These are phyloP conservation scores for Zoysia matrella DNA, from an alignment of 202 grass and related monocot species.

Conservation along the genomic window DNA sequence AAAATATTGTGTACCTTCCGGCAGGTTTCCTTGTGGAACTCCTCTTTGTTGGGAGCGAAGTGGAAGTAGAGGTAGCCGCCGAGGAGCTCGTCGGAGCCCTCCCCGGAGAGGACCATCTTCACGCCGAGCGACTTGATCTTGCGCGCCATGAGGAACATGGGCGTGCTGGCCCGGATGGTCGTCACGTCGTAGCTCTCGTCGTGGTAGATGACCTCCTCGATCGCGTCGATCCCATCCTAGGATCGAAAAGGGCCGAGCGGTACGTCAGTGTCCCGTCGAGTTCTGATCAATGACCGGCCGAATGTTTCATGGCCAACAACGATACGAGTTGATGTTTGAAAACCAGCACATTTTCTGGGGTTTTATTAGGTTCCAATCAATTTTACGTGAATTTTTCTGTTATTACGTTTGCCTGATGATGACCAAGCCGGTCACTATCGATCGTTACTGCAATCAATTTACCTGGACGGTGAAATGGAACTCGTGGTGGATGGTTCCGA, in stretches of 20 bases:
- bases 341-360: too few species aligned
- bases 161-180: conserved; percentile 92
- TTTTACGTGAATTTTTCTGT: too few species aligned
- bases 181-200: conserved; percentile 96
- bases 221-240: conserved; percentile 97
- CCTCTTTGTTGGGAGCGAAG: conserved; percentile 94
- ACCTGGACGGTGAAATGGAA: conserved; percentile 98
- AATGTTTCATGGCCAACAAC: neutral
- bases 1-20: conserved; percentile 60
- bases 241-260: neutral
- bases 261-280: neutral
- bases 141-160: conserved; percentile 98
- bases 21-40: conserved; percentile 93
- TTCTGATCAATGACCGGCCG: neutral
- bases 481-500: conserved; percentile 94
- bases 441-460: neutral
- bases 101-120: conserved; percentile 98
- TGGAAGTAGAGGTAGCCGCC: conserved; percentile 99
- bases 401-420: too few species aligned
- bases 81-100: conserved; percentile 92
- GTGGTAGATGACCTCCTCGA: conserved; percentile 96
- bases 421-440: too few species aligned
- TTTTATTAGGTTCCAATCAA: too few species aligned
- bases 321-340: too few species aligned
- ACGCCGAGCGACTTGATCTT: conserved; percentile 97